A percentile compares a stretch with the other conserved stretches of the same genome.
These are phyloP conservation scores for Lecanoromycetidae sp. DNA, from an alignment of 2,329 filamentous ascomycete species.

Conservation along the genomic window DNA sequence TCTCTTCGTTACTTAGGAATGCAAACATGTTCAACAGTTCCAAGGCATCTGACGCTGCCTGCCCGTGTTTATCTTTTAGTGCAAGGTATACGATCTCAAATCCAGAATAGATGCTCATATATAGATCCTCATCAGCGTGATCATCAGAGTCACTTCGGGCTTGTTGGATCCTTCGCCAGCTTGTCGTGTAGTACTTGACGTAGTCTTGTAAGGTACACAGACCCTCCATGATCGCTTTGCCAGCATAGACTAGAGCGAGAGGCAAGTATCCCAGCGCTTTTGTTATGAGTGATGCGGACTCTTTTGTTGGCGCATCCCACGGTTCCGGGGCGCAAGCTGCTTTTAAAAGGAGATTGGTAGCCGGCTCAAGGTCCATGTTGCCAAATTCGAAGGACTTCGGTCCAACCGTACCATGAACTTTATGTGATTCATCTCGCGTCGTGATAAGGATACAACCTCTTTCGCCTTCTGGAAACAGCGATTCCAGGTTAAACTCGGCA, in stretches of 20 bases:
- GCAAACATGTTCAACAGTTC: conserved; percentile 26
- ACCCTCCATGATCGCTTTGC: conserved; percentile 18
- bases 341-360: conserved; percentile 21
- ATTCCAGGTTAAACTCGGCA: conserved; percentile 15
- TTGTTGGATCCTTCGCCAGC: conserved; percentile 17
- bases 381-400: conserved; percentile 20
- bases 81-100: conserved; percentile 22
- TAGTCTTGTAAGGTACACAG: conserved; percentile 19
- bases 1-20: conserved; percentile 24
- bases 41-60: conserved; percentile 23
- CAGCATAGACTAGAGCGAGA: conserved; percentile 22
- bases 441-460: conserved; percentile 23
- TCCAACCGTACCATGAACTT: conserved; percentile 20
- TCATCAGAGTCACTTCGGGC: neutral
- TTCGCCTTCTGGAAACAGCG: conserved; percentile 21
- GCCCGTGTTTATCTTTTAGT: conserved; percentile 17
- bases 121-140: conserved; percentile 10
- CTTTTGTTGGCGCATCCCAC: conserved; percentile 16
- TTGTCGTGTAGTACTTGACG: conserved; percentile 16
- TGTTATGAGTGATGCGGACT: conserved; percentile 18
- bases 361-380: conserved; percentile 18
- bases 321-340: conserved; percentile 18
- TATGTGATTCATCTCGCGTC: conserved; percentile 21
- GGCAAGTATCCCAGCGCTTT: conserved; percentile 22
- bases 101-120: conserved; percentile 23